These are phyloP conservation scores for Gaertneriomyces semiglobifer DNA, from an alignment of 192 early-diverging fungal genomes.

Conservation along the genomic window DNA sequence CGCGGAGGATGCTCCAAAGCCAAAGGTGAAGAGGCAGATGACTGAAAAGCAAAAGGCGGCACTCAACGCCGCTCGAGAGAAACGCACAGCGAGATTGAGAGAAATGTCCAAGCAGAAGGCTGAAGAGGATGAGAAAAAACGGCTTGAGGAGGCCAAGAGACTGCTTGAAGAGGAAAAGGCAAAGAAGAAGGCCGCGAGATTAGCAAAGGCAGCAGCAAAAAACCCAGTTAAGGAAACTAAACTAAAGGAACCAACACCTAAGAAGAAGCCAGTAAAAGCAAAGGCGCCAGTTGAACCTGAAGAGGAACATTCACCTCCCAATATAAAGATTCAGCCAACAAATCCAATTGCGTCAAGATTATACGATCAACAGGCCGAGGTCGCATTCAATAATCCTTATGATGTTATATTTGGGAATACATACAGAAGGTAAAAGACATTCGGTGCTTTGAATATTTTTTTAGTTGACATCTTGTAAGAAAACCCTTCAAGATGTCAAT, in stretches of 20 bases:
- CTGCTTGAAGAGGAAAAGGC: not conserved
- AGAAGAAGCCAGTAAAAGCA: not conserved
- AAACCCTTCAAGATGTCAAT: not conserved
- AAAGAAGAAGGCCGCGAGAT: not conserved
- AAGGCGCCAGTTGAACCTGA: no score
- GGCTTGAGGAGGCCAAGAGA: not conserved
- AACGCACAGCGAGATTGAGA: not conserved
- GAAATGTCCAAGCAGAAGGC: not conserved
- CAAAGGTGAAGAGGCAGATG: not conserved
- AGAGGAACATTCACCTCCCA: no score
- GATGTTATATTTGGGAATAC: not conserved
- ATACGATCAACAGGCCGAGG: not conserved
- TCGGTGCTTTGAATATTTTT: not conserved
- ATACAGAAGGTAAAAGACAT: not conserved
- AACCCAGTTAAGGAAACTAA: no score
- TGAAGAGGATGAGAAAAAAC: not conserved
- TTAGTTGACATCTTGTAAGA: constrained; percentile 2
- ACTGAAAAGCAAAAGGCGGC: constrained; percentile 1
- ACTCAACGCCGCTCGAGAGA: not conserved
- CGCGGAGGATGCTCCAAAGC: not conserved
- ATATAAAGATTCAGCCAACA: no score
- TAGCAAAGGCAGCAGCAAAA: no score
- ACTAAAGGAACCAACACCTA: not conserved
- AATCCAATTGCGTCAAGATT: no score
- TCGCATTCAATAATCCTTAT: not conserved